phyloP scores from a whole-genome alignment of 257 asterid species.

The Lycium ferocissimum region DNA sequence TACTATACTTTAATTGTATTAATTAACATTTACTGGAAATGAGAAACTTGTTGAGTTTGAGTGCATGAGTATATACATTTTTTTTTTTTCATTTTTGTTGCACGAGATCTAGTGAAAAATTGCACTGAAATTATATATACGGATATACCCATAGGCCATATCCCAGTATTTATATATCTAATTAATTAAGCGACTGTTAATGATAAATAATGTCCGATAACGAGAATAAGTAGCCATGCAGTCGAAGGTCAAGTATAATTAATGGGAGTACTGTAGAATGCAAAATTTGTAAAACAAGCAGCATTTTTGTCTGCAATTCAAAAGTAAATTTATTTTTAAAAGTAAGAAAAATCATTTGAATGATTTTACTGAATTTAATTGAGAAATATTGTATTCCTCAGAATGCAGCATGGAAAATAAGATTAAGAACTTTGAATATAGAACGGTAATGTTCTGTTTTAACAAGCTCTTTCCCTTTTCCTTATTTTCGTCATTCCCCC shows the following conservation, averaged over 20 bases:
- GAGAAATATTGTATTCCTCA: neutral
- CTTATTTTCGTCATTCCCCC: too few species aligned
- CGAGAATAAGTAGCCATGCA: neutral
- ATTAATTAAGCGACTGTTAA: too few species aligned
- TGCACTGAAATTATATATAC: too few species aligned
- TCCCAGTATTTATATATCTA: too few species aligned
- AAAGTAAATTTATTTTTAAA: neutral
- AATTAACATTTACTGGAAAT: neutral
- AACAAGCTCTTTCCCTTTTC: too few species aligned
- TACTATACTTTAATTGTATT: too few species aligned
- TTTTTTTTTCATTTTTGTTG: neutral
- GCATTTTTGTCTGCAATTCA: neutral
- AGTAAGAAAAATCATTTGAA: neutral
- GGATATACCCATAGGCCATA: too few species aligned
- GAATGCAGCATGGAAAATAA: neutral
- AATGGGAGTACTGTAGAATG: neutral
- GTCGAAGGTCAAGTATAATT: neutral
- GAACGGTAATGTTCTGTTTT: too few species aligned
- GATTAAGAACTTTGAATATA: neutral
- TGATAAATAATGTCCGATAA: neutral
- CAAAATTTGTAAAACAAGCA: neutral
- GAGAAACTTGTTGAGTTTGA: neutral
- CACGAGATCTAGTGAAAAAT: neutral
- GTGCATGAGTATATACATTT: neutral
- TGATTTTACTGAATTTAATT: neutral